phyloP scores from a whole-genome alignment of 106 monocot species.

The Phalaenopsis equestris region DNA sequence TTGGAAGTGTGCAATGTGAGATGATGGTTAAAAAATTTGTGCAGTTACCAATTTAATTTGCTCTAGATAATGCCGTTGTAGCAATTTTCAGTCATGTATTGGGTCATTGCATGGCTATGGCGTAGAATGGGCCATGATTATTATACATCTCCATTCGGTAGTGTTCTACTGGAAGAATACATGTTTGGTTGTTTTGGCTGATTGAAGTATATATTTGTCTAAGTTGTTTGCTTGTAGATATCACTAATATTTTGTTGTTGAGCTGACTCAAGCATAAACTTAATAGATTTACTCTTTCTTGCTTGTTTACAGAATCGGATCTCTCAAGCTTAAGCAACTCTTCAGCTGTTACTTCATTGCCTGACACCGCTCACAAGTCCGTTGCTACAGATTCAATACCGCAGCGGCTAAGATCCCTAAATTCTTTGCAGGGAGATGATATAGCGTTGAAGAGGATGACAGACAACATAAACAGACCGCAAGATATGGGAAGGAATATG shows the following conservation, averaged over 20 bases:
- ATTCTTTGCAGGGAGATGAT: background rate
- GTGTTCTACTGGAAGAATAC: background rate
- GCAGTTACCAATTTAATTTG: background rate
- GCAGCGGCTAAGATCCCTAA: background rate
- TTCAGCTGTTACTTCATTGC: background rate
- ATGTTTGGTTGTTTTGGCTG: no score
- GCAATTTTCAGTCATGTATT: background rate
- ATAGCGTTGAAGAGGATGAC: background rate
- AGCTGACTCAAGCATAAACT: background rate
- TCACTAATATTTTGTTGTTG: no score
- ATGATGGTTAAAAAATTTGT: background rate
- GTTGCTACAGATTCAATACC: background rate
- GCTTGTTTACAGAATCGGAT: background rate
- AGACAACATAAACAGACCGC: slow-evolving; percentile 2
- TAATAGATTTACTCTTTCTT: background rate
- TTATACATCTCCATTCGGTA: background rate
- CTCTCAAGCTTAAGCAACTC: background rate
- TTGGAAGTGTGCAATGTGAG: background rate
- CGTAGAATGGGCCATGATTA: background rate
- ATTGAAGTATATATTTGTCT: no score
- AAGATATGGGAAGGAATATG: slow-evolving; percentile 21
- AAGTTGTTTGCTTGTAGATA: no score
- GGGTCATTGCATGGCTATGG: background rate
- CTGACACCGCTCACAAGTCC: background rate
- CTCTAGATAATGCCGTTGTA: background rate